These are phyloP conservation scores for Solanum chacoense DNA, from an alignment of 305 asterid genomes.

Conservation along the genomic window DNA sequence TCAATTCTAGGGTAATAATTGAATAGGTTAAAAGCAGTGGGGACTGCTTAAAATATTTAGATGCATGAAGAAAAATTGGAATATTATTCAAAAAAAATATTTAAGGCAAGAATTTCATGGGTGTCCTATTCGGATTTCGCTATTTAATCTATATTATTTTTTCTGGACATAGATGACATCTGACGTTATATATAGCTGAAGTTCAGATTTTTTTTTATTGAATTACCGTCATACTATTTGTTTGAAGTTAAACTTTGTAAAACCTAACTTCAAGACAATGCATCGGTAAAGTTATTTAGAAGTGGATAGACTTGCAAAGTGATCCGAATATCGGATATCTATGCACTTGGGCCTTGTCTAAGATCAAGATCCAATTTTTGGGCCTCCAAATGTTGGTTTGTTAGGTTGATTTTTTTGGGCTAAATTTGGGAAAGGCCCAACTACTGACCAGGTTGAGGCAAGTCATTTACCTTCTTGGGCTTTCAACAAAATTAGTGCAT, in stretches of 20 bases:
- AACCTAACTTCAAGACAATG: neutral
- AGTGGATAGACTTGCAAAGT: neutral
- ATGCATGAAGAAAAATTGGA: neutral
- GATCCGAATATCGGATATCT: neutral
- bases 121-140: rapidly evolving
- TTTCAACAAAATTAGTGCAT: neutral
- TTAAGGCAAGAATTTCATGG: neutral
- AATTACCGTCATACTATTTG: neutral
- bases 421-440: neutral
- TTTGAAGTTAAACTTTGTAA: neutral
- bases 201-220: neutral
- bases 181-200: neutral
- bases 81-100: neutral
- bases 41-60: neutral
- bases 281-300: neutral
- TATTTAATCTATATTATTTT: neutral
- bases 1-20: neutral
- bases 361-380: neutral
- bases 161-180: neutral
- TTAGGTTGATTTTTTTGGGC: neutral
- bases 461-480: neutral
- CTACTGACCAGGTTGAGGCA: neutral
- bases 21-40: neutral
- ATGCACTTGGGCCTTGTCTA: neutral
- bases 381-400: neutral